Percentiles rank a stretch among this genome's conserved stretches.
Evolutionary conservation across 2,329 filamentous ascomycete genomes (phyloP).

Genomic region (Coniochaeta hoffmannii): DNA sequence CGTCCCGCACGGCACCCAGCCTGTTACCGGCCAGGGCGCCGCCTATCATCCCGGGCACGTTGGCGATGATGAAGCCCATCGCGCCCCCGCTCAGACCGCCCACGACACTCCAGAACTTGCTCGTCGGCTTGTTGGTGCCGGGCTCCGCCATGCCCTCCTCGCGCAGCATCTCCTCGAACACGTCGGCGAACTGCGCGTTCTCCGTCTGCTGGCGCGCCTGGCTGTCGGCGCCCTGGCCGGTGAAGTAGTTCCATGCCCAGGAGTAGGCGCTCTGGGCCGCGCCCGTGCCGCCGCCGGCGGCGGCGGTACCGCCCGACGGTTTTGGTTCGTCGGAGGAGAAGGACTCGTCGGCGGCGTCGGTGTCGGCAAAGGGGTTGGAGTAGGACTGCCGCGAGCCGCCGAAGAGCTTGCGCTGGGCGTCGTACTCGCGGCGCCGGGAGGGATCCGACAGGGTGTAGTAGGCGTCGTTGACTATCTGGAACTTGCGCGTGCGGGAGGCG

Average conservation of each 20-base stretch:
- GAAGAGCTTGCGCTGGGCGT: conserved; percentile 59
- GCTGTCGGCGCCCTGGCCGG: conserved; percentile 25
- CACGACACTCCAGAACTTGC: conserved; percentile 78
- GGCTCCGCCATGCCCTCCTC: conserved; percentile 77
- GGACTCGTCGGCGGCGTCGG: conserved; percentile 36
- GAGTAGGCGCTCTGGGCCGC: conserved; percentile 52
- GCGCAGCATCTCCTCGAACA: conserved; percentile 85
- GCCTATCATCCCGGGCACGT: conserved; percentile 80
- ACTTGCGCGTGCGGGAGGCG: conserved; percentile 61
- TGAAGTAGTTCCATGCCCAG: conserved; percentile 67
- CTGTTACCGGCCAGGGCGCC: conserved; percentile 90
- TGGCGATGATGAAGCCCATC: conserved; percentile 91
- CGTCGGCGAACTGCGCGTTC: conserved; percentile 77
- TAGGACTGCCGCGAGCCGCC: conserved; percentile 24
- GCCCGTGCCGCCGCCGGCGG: conserved; percentile 71
- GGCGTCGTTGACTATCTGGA: conserved; percentile 37
- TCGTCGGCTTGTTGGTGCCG: conserved; percentile 49
- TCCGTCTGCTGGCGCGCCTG: conserved; percentile 48
- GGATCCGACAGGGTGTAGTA: conserved; percentile 65
- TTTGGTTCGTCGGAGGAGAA: conserved; percentile 32
- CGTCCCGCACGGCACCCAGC: conserved; percentile 82
- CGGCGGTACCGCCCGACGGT: conserved; percentile 48
- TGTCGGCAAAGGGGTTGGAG: conserved; percentile 28
- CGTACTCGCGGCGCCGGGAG: conserved; percentile 73
- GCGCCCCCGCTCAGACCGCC: conserved; percentile 83